Base-by-base conservation (phyloP, 164 flowering plant species). In the Stephania yunnanensis region DNA sequence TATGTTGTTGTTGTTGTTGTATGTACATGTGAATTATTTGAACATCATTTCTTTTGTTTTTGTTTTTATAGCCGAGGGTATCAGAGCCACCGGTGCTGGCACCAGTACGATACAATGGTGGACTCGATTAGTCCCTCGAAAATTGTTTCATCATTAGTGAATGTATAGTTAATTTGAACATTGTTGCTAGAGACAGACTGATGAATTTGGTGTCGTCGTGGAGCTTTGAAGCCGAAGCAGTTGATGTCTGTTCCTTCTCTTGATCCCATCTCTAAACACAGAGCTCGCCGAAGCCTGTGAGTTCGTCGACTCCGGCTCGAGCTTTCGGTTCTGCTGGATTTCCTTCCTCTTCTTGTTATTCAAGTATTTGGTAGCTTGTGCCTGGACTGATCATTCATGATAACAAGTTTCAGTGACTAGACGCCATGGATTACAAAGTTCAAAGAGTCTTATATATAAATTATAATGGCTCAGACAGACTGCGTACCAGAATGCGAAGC, bases 191-290 rank as follows among this genome's bases (percentile, higher is more conserved):
- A 67, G 29, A 61, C 65, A 25, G 45, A 72, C 73, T 77, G 75
- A 30, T 36, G 3, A 36, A 36, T 71, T 66, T 72, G 44, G 50
- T 55, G 20, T 58, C 64, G 72, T 58, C 58, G 73, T 74, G 70
- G 73, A 55, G 64, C 78, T 70, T 81, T 76, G 86, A 69, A 64
- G 78, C 46, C 82, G 77, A 66, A 36, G 81, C 76, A 91, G 78
- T 65, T 77, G 78, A 46, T 85, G 77, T 55, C 74, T 74, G 72
- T 91, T 84, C 17, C 83, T 83, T 81, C 71, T 86, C 85, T 81
- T 87, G 68, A 90, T 89, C 61, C 92, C 95, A 73, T 80, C 76
- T 83, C 87, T 85, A 79, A 87, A 93, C 75, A 74, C 53, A 71
- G 83, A 73, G 80, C 92, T 93, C 66, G 91, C 92, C 29, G 75